phyloP scores from a whole-genome alignment of 257 asterid species.

The Solanum verrucosum region DNA sequence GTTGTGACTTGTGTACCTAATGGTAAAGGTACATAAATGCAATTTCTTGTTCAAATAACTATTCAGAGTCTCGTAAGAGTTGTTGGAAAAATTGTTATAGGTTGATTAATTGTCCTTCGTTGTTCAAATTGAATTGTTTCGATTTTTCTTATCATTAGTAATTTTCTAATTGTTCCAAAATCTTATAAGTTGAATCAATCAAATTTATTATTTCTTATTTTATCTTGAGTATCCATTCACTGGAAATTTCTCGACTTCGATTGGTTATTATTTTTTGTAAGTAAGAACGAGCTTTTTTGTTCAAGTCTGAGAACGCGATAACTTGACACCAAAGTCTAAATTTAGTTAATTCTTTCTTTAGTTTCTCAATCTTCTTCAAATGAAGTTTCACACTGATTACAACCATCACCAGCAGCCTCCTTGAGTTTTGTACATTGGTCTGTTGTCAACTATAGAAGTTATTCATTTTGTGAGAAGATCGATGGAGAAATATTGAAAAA shows the following conservation, averaged over 20 bases:
- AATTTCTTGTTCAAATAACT: neutral
- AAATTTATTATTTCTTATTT: too few species aligned
- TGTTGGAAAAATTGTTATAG: neutral
- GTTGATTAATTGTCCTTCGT: neutral
- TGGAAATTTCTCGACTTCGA: too few species aligned
- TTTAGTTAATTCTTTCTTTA: slow-evolving; percentile 19
- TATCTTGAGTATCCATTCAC: neutral
- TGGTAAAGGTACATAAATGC: neutral
- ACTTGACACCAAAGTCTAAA: too few species aligned
- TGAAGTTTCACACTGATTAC: slow-evolving; percentile 25
- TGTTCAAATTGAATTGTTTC: too few species aligned
- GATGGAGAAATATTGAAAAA: neutral
- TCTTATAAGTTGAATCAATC: too few species aligned
- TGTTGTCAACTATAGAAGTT: neutral
- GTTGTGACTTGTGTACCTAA: neutral
- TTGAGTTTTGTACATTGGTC: slow-evolving; percentile 4
- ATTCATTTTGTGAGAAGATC: neutral
- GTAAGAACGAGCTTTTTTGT: neutral
- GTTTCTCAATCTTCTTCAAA: slow-evolving; percentile 44
- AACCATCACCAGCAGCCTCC: neutral
- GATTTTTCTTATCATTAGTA: too few species aligned
- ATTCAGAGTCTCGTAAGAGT: neutral
- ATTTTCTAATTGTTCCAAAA: neutral
- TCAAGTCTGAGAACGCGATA: too few species aligned
- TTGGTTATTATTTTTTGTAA: too few species aligned